These are phyloP conservation scores for Mycena vitilis DNA, from an alignment of 768 basidiomycete genomes.

Conservation along the genomic window DNA sequence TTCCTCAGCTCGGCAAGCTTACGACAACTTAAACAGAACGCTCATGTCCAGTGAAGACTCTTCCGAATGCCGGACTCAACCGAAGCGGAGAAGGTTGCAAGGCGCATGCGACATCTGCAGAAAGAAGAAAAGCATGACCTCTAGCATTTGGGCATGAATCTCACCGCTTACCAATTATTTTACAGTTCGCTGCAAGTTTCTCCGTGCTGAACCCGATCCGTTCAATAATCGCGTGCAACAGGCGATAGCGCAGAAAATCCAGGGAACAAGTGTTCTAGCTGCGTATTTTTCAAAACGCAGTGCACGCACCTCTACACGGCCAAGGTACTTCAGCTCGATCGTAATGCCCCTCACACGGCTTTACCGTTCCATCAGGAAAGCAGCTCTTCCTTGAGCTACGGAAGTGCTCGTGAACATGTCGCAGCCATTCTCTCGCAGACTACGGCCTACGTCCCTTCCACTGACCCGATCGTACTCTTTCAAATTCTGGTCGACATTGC, in stretches of 20 bases:
- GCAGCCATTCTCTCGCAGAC: conserved; percentile 25
- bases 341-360: conserved; percentile 9
- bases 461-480: conserved; percentile 17
- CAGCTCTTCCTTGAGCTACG: conserved; percentile 18
- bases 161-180: conserved; percentile 3
- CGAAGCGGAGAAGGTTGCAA: conserved; percentile 24
- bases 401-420: conserved; percentile 26
- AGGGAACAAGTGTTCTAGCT: conserved; percentile 67
- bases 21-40: not conserved
- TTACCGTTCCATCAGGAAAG: conserved; percentile 21
- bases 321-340: conserved; percentile 54
- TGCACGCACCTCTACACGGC: conserved; percentile 66
- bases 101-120: conserved; percentile 28
- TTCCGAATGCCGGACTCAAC: not conserved
- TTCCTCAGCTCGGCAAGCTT: too few relatives aligned
- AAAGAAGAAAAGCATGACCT: conserved; percentile 25
- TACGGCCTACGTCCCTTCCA: conserved; percentile 25
- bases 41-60: not conserved
- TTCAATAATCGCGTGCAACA: not conserved
- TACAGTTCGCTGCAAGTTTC: conserved; percentile 46
- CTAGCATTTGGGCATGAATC: not conserved
- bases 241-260: conserved; percentile 73
- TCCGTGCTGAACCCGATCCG: not conserved
- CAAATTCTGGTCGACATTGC: conserved; percentile 23
- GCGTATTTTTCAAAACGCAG: conserved; percentile 56